Conservation (phyloP, 2,329 filamentous ascomycete species). For the Penicillium griseofulvum region DNA sequence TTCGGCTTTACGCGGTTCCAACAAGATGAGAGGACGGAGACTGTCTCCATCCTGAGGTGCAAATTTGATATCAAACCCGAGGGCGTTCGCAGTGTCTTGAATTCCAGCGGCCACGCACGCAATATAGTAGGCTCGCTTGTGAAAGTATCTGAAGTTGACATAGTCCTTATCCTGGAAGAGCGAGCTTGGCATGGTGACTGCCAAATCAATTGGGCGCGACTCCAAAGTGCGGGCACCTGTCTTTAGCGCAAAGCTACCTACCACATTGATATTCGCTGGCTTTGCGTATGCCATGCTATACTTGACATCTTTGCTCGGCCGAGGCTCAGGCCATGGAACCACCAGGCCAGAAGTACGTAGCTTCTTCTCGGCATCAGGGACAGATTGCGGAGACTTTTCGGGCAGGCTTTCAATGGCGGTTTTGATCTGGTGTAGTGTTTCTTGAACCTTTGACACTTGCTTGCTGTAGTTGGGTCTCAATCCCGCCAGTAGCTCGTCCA, state of each 20-base stretch:
- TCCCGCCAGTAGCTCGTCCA: constrained; percentile 61
- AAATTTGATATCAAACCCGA: constrained; percentile 60
- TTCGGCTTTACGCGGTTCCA: constrained; percentile 41
- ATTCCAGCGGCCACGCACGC: constrained; percentile 74
- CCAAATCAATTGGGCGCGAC: constrained; percentile 69
- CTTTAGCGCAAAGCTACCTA: constrained; percentile 79
- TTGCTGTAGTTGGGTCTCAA: constrained; percentile 59
- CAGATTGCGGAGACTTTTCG: constrained; percentile 48
- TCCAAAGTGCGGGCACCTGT: constrained; percentile 64
- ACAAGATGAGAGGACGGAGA: constrained; percentile 66
- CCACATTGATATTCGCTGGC: constrained; percentile 77
- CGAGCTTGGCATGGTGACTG: constrained; percentile 75
- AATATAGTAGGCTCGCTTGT: constrained; percentile 89
- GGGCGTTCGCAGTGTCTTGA: constrained; percentile 52
- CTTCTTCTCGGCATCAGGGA: constrained; percentile 67
- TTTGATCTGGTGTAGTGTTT: constrained; percentile 55
- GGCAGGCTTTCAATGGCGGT: constrained; percentile 57
- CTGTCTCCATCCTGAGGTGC: constrained; percentile 69
- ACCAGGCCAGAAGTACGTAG: constrained; percentile 63
- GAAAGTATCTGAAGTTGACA: constrained; percentile 87
- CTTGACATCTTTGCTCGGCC: constrained; percentile 69
- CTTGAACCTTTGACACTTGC: constrained; percentile 53
- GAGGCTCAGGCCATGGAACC: constrained; percentile 84
- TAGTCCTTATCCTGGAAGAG: constrained; percentile 95
- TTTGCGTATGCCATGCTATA: constrained; percentile 78